These are phyloP conservation scores for Botrytis aclada DNA, from an alignment of 2,329 filamentous ascomycete genomes.

Conservation along the genomic window DNA sequence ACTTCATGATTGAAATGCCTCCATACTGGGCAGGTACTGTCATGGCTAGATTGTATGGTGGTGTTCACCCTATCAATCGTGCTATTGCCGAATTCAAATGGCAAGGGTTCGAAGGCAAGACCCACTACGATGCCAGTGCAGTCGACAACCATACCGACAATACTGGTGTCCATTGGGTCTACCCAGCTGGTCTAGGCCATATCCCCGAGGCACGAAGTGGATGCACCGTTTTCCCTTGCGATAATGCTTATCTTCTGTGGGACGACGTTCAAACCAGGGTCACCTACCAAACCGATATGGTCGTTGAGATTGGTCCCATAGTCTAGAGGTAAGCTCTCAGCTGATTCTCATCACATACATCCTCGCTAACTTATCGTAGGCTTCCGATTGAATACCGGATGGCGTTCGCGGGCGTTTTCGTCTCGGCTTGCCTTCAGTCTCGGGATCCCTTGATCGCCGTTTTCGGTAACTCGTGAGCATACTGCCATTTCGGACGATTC, in stretches of 20 bases:
- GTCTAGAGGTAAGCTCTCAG: not conserved
- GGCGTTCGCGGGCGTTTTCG: not conserved
- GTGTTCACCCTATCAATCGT: not conserved
- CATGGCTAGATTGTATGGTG: not conserved
- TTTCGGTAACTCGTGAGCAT: not conserved
- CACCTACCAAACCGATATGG: not conserved
- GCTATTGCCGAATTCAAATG: constrained; percentile 1
- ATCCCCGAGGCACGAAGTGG: not conserved
- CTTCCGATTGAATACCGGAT: not conserved
- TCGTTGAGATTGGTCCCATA: not conserved
- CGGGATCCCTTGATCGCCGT: not conserved
- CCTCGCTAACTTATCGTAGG: not conserved
- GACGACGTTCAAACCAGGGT: not conserved
- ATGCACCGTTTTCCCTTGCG: not conserved
- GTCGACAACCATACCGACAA: constrained; percentile 9
- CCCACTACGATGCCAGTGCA: constrained; percentile 6
- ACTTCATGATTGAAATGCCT: not conserved
- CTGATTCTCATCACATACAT: too few relatives aligned
- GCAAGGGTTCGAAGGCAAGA: not conserved
- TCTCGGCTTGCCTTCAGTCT: not conserved
- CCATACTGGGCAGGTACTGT: not conserved
- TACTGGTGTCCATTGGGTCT: not conserved
- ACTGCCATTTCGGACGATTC: not conserved
- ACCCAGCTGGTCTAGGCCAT: not conserved
- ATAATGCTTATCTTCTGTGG: not conserved